Percentiles rank a stretch among this genome's conserved stretches.
Conservation (phyloP, 2,329 filamentous ascomycete genomes). For the Chaetomiaceae sp. region DNA sequence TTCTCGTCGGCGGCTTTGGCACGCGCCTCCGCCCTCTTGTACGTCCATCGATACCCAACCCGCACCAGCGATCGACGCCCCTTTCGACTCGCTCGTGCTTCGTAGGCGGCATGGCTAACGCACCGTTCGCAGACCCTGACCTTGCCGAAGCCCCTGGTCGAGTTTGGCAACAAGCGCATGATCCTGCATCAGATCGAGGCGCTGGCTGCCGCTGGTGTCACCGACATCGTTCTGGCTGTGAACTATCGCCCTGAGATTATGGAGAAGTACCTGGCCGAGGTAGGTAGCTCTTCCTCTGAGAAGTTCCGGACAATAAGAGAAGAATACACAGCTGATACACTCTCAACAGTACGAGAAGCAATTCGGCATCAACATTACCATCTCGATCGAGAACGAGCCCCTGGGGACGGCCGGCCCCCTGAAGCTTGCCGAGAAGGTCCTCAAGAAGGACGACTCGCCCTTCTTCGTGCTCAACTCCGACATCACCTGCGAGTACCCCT, state of each 20-base stretch:
- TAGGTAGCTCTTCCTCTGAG: slow-evolving; percentile 39
- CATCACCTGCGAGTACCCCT: slow-evolving; percentile 96
- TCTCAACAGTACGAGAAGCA: slow-evolving; percentile 70
- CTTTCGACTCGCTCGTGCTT: neutral
- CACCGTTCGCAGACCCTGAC: slow-evolving; percentile 70
- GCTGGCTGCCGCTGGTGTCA: slow-evolving; percentile 87
- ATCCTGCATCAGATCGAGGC: slow-evolving; percentile 97
- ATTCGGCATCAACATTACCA: slow-evolving; percentile 93
- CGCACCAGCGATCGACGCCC: slow-evolving; percentile 3
- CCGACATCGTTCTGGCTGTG: slow-evolving; percentile 94
- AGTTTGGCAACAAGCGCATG: slow-evolving; percentile 99
- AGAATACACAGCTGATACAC: slow-evolving; percentile 12
- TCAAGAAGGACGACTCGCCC: slow-evolving; percentile 87
- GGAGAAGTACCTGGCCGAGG: slow-evolving; percentile 88
- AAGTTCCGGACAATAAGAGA: neutral
- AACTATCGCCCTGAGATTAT: slow-evolving; percentile 99
- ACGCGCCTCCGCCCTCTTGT: slow-evolving; percentile 95
- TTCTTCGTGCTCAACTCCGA: slow-evolving; percentile 99
- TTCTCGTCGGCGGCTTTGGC: slow-evolving; percentile 98
- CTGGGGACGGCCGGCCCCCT: slow-evolving; percentile 91
- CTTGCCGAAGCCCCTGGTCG: slow-evolving; percentile 93
- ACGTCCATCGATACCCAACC: slow-evolving; percentile 38
- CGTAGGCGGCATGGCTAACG: slow-evolving; percentile 15
- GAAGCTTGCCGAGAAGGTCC: slow-evolving; percentile 88
- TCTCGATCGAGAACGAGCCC: slow-evolving; percentile 94